Base-by-base conservation (phyloP, 2,329 filamentous ascomycete species). In the Leptographium flavum region DNA sequence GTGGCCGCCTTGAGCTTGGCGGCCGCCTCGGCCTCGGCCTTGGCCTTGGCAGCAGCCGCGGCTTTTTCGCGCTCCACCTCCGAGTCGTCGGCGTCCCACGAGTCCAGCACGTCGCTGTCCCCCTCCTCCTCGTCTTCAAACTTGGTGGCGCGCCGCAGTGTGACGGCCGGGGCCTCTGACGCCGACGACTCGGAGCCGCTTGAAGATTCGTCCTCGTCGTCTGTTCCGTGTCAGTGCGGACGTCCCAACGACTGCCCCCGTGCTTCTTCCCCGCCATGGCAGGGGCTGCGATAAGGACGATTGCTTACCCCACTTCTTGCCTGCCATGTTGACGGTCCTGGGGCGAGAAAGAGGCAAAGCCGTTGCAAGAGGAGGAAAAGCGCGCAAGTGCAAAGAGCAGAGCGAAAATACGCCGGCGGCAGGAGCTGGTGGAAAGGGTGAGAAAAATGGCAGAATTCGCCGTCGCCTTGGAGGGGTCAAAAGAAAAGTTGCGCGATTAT, bases 1-100 rank as follows among this genome's bases (percentile, higher is more conserved):
- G 81, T 86, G 44, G 87, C 87, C 38, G 85, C 86, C 9, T 86
- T 87, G 42, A 87, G 87, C 37, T 84, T 86, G 8, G 87, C 87
- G 57, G 87, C 85, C 38, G 84, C 88, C 0, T 88, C 87, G 25
- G 86, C 87, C 66, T 93, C 93, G 47, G 83, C 86, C 65, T 94
- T 93, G 44, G 78, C 83, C 59, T 86, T 88, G 6, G 74, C 81
- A 42, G 81, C 87, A 68, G 90, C 92, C 65, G 83, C 84, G 25
- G 77, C 85, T 72, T 96, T 98, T 66, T 95, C 88, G 57, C 87
- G 84, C 70, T 98, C 92, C 56, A 81, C 90, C 58, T 98, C 92
- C 50, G 87, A 94, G 68, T 98, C 92, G 59, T 96, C 92, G 55
- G 85, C 90, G 58, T 96, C 88, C 92, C 92, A 98, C 30, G 86